phyloP scores from a whole-genome alignment of 495 filamentous ascomycete species.

The Podospora conica region DNA sequence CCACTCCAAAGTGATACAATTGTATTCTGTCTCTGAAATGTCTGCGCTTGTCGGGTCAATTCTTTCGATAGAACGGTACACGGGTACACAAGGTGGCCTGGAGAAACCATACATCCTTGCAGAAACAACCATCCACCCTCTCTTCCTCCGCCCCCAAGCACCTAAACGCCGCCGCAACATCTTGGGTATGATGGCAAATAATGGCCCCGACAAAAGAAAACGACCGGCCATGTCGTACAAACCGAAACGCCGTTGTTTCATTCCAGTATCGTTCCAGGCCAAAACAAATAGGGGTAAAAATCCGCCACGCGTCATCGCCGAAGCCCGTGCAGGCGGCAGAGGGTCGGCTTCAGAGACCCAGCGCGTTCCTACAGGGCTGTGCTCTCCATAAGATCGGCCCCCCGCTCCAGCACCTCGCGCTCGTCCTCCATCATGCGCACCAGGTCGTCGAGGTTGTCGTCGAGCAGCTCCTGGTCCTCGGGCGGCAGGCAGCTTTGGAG shows the following conservation, averaged over 20 bases:
- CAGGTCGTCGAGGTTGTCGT: constrained; percentile 41
- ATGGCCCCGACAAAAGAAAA: not conserved
- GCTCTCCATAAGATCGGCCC: constrained; percentile 17
- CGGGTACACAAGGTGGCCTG: not conserved
- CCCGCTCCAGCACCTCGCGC: constrained; percentile 15
- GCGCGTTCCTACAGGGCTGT: constrained; percentile 11
- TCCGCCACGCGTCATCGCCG: not conserved
- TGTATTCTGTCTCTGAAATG: not conserved
- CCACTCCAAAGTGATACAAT: not conserved
- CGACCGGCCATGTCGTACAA: not conserved
- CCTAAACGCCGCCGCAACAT: not conserved
- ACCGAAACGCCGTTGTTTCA: not conserved
- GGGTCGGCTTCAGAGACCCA: not conserved
- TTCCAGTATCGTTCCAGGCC: not conserved
- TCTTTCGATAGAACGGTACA: not conserved
- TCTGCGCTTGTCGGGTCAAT: not conserved
- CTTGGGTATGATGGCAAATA: not conserved
- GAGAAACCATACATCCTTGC: not conserved
- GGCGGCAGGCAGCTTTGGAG: constrained; percentile 40
- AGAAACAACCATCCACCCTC: not conserved
- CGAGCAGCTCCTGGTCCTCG: constrained; percentile 42
- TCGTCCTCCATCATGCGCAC: constrained; percentile 50
- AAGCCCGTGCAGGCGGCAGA: not conserved
- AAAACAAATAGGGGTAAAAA: too few species aligned
- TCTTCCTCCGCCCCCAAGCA: not conserved